These are phyloP conservation scores for Citeromyces matritensis DNA, from an alignment of 805 yeast genomes.

Conservation along the genomic window DNA sequence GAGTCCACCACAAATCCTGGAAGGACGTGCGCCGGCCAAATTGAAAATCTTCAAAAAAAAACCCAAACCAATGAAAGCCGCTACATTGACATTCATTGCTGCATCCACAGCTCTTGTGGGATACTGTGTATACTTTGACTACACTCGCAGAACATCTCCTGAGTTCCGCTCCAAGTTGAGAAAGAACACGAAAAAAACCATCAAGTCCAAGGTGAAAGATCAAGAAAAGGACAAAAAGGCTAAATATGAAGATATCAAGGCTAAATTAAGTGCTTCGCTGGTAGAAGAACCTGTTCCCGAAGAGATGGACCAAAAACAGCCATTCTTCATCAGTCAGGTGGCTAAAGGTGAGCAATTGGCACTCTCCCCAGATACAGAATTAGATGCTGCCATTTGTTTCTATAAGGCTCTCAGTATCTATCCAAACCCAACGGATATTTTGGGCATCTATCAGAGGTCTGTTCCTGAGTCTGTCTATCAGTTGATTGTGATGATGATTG, in stretches of 20 bases:
- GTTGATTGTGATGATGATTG: constrained; percentile 75
- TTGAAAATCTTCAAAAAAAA: too few relatives aligned
- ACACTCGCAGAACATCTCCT: constrained; percentile 70
- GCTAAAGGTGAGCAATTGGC: constrained; percentile 76
- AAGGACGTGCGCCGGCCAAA: too few relatives aligned
- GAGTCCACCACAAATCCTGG: too few relatives aligned
- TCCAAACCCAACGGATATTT: constrained; percentile 88
- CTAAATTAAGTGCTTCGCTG: constrained; percentile 49
- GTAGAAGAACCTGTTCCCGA: constrained; percentile 62
- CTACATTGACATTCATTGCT: constrained; percentile 19
- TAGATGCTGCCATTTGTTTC: constrained; percentile 79
- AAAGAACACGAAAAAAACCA: constrained; percentile 46
- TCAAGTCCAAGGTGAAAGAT: constrained; percentile 35
- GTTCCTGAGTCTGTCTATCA: constrained; percentile 76
- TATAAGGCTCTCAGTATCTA: constrained; percentile 88
- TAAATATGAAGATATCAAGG: constrained; percentile 44
- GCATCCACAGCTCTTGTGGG: constrained; percentile 43
- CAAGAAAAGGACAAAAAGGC: constrained; percentile 45
- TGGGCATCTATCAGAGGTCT: constrained; percentile 80
- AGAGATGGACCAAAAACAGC: constrained; percentile 54
- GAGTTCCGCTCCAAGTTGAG: constrained; percentile 70
- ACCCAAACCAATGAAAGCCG: constrained; percentile 1
- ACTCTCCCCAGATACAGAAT: constrained; percentile 46
- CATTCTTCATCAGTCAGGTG: constrained; percentile 70
- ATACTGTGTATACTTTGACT: constrained; percentile 84